Base-by-base conservation (phyloP, 2,329 filamentous ascomycete species). In the Nemania sp. region DNA sequence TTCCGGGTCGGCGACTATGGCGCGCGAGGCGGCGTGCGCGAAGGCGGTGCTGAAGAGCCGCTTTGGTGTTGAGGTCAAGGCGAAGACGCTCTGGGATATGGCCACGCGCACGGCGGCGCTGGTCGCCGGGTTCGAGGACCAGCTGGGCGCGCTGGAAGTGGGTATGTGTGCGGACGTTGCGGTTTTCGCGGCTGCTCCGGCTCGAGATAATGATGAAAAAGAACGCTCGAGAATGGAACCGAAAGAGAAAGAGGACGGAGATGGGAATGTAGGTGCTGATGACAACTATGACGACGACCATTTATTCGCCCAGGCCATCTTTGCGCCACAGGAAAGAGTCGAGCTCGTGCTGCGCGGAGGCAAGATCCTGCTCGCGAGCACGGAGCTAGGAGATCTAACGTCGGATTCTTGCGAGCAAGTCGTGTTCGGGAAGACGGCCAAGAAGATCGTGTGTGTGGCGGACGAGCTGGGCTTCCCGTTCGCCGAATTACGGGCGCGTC, bases 91-190 rank as follows among this genome's bases (percentile, higher is more conserved):
- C 1, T 69, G 66, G 66, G 57, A 68, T 34, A 69, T 78, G 49
- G 75, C 70, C 6, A 79, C 75, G 0, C 69, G 76, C 52, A 70
- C 73, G n/a, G 75, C 73, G 0, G 76, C 75, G 1, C 65, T 67
- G 46, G 74, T 74, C 0, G 66, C 71, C 1, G 70, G 72, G 7
- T 67, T 76, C 64, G 70, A 71, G 24, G 58, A 68, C 19, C 50
- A 69, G 34, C 63, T 77, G 15, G 76, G 76, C 1, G 73, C 70
- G 7, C 67, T 80, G 34, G 70, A 69, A 4, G 69, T 66, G 17
- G 74, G 75, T 0, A 75, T 74, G 52, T 57, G 68, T 24, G 76
- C 76, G 2, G 77, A 79, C 61, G 57, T 79, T 4, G 70, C 74
- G 11, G 66, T 78, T 1, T 75, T 77, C 47, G 69, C 72, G 2